Base-by-base conservation (phyloP, 2,329 filamentous ascomycete species). In the Penicillium sp. region DNA sequence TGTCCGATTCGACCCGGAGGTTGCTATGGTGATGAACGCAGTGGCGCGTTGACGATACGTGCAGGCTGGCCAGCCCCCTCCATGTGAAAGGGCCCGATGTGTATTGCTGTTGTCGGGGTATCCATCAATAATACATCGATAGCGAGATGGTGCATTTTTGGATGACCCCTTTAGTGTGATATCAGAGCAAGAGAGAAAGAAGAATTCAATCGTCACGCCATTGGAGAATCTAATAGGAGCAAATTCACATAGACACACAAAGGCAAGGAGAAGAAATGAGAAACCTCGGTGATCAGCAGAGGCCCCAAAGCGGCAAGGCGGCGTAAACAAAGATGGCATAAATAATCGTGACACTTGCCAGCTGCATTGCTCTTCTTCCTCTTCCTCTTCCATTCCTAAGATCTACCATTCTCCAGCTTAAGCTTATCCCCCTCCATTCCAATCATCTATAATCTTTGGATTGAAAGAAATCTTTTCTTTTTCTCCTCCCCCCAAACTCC, bases 271-370 rank as follows among this genome's bases (percentile, higher is more conserved):
- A 7, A 40, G 23, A 32, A 42, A 39, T 34, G 38, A 36, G 14
- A 51, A 55, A 42, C 58, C 56, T 58, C 56, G 58, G 55, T 46
- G 54, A 56, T 56, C 54, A 57, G 56, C 53, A 42, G 53, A 57
- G 50, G 47, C 43, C 51, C 56, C 53, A 51, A 62, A 61, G 53
- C 49, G 61, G 60, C 43, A 57, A 53, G 56, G 59, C 58, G 55
- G 39, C 43, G 61, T 65, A 65, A 65, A 65, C 61, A 64, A 64
- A 64, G 13, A 27, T 19, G 53, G 50, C 53, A 61, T 63, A 66
- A 64, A 66, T 67, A 68, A 65, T 47, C 55, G 41, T 52, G n/a
- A 60, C 60, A 47, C 47, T 53, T 39, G 34, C 60, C 52, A 55
- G 46, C 51, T 51, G 46, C 51, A n/a, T 32, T 29, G 40, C 50